Evolutionary conservation across 2,329 filamentous ascomycete species (phyloP).

Genomic region (Graphilbum sp.): DNA sequence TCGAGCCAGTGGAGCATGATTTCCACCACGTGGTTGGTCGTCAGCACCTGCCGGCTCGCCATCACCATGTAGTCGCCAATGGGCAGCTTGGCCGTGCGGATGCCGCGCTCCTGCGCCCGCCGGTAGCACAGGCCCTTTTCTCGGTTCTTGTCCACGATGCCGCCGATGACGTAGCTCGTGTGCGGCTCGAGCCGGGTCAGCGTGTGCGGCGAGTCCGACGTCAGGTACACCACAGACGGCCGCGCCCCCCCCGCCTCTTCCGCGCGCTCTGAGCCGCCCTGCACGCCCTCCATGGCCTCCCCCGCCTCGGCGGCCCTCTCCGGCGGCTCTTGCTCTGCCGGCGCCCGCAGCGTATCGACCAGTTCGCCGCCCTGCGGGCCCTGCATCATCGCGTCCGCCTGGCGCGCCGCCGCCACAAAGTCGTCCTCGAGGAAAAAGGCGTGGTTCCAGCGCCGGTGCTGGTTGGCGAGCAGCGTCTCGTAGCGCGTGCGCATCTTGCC

Average conservation of each 20-base stretch:
- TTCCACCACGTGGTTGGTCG: constrained; percentile 91
- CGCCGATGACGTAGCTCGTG: constrained; percentile 84
- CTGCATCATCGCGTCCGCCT: constrained; percentile 53
- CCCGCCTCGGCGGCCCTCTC: no score
- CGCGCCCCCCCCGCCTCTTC: constrained; percentile 12
- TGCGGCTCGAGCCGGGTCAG: constrained; percentile 71
- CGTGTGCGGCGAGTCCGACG: constrained; percentile 77
- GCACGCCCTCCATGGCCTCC: no score
- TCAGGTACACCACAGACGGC: constrained; percentile 61
- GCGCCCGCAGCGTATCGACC: constrained; percentile 37
- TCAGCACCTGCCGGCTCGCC: constrained; percentile 68
- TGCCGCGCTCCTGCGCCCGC: constrained; percentile 53
- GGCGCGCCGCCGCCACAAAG: constrained; percentile 51
- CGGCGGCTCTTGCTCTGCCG: no score
- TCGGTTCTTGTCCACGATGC: constrained; percentile 88
- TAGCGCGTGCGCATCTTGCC: constrained; percentile 64
- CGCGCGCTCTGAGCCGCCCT: no score
- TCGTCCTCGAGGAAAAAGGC: constrained; percentile 58
- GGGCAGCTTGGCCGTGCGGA: constrained; percentile 79
- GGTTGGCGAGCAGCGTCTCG: constrained; percentile 53
- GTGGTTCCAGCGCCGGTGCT: constrained; percentile 66
- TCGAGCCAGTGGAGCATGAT: constrained; percentile 94
- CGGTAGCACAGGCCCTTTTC: constrained; percentile 91
- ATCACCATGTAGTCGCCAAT: constrained; percentile 94
- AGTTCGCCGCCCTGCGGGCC: constrained; percentile 36